Evolutionary conservation across 2,329 filamentous ascomycete genomes (phyloP), one percentile per base, ranked within the genome.

Genomic region (Alternaria infectoria): DNA sequence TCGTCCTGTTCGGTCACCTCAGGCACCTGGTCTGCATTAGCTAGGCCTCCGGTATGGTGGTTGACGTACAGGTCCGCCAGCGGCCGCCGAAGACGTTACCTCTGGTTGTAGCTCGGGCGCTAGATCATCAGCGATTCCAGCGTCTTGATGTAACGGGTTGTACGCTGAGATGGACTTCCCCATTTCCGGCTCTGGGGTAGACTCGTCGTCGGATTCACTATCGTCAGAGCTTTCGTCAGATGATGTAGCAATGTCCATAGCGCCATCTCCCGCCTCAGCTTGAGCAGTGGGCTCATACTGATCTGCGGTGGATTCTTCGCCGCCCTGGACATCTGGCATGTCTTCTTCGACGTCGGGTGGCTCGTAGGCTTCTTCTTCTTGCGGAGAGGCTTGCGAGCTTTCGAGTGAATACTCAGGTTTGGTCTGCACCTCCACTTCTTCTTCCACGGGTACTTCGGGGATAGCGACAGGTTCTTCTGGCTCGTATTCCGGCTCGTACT

Each of bases 81-180:
- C 25, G 52, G 54, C 46, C 30, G 36, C 45, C 12, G 69, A 66
- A 32, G 62, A 47, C 8, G 61, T 58, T 49, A 70, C 65, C 60
- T 64, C 55, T 30, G 69, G 47, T 54, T 81, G 81, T 50, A 81
- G 64, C 66, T 83, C 80, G 30, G 76, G 77, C 49, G 79, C 82
- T 64, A 82, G 59, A 69, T 82, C 77, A 58, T 81, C 75, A 72
- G 79, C 74, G 64, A 73, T 61, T 54, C 67, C 61, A 64, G 61
- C 60, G 56, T 64, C 61, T 19, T 59, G 59, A 15, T 70, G 59
- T 11, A 56, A 28, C n/a, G 46, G 51, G 43, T 64, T 62, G 49
- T 66, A 67, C 44, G 54, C 61, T 15, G 67, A 62, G 36, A 65
- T 64, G 1, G 63, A 62, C 11, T 61, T 61, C 28, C 69, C 51